Evolutionary conservation across 2,329 filamentous ascomycete species (phyloP).

Genomic region (Emmonsiellopsis sp.): DNA sequence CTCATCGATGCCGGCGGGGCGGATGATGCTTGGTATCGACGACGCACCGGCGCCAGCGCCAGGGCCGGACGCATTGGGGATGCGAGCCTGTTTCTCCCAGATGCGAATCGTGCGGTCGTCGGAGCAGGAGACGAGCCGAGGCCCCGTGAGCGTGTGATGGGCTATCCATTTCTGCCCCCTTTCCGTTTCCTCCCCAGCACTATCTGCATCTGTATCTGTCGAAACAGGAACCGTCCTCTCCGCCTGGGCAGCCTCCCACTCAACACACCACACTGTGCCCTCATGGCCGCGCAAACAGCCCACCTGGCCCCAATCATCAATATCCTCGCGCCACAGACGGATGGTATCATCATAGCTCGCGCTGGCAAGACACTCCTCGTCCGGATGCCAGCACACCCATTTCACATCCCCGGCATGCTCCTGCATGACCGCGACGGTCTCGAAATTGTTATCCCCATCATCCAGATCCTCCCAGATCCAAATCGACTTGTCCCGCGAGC

Average conservation of each 20-base stretch:
- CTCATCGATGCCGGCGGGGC: constrained; percentile 61
- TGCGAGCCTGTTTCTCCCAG: constrained; percentile 58
- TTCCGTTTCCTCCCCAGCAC: constrained; percentile 23
- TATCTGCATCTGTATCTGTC: constrained; percentile 12
- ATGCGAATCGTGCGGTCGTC: constrained; percentile 72
- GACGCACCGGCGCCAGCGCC: constrained; percentile 19
- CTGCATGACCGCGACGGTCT: constrained; percentile 88
- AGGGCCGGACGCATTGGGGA: constrained; percentile 27
- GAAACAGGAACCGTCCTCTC: background rate
- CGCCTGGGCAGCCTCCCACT: constrained; percentile 44
- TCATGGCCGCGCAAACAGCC: constrained; percentile 68
- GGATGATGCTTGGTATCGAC: constrained; percentile 78
- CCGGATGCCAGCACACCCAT: constrained; percentile 82
- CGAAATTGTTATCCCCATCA: constrained; percentile 85
- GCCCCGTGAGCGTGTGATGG: constrained; percentile 25
- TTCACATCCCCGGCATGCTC: constrained; percentile 97
- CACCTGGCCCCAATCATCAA: constrained; percentile 90
- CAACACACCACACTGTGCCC: constrained; percentile 83
- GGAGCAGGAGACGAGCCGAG: constrained; percentile 69
- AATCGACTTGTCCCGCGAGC: constrained; percentile 82
- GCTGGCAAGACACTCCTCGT: constrained; percentile 69
- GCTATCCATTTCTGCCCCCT: constrained; percentile 21
- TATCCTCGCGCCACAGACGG: constrained; percentile 78
- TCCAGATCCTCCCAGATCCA: constrained; percentile 97
- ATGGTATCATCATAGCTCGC: constrained; percentile 93